phyloP scores from a whole-genome alignment of 495 filamentous ascomycete genomes.

The Choiromyces venosus region DNA sequence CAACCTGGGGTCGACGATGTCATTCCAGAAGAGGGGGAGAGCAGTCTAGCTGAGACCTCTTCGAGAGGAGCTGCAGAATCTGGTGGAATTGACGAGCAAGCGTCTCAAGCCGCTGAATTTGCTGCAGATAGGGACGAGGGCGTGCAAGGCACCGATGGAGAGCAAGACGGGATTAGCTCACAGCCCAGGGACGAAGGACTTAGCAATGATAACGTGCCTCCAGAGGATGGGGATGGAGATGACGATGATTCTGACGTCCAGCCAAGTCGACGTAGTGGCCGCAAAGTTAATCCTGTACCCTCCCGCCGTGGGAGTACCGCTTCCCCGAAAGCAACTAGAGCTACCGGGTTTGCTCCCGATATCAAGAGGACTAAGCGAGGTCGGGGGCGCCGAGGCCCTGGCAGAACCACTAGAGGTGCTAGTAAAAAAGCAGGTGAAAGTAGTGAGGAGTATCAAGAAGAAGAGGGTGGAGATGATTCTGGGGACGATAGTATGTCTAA shows the following conservation, averaged over 20 bases:
- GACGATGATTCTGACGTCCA: conserved; percentile 40
- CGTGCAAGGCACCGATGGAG: background rate
- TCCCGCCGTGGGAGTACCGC: background rate
- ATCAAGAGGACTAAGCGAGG: background rate
- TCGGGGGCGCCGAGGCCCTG: background rate
- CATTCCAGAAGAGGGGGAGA: conserved; percentile 33
- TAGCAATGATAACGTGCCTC: conserved; percentile 50
- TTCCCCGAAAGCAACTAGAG: background rate
- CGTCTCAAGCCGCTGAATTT: background rate
- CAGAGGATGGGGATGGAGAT: conserved; percentile 53
- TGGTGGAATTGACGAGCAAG: background rate
- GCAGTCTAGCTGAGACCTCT: conserved; percentile 16
- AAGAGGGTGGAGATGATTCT: background rate
- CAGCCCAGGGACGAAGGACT: conserved; percentile 35
- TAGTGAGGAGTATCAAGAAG: conserved; percentile 2
- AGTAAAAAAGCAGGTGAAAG: background rate
- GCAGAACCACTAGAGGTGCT: background rate
- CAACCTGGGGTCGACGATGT: conserved; percentile 17
- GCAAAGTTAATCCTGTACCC: background rate
- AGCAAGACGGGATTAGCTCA: background rate
- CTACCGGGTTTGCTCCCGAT: background rate
- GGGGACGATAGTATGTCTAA: conserved; percentile 8
- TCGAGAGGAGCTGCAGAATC: background rate
- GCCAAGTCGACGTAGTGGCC: background rate
- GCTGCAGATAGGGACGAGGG: background rate